phyloP scores from a whole-genome alignment of 805 yeast genomes.

The Clavispora asparagi region DNA sequence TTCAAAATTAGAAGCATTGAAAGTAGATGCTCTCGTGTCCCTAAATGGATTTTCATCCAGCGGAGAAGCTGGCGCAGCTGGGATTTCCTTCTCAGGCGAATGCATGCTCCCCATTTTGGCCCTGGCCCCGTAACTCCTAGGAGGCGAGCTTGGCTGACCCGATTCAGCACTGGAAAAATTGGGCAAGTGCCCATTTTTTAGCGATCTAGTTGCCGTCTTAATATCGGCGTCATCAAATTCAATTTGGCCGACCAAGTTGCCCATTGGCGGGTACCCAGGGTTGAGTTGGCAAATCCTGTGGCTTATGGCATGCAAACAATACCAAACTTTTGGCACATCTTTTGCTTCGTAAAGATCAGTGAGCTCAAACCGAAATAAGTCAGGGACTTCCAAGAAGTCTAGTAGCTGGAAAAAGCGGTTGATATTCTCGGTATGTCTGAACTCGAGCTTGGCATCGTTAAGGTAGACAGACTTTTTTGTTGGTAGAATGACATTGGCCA shows the following conservation, averaged over 20 bases:
- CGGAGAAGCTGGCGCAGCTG: no score
- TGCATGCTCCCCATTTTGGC: constrained; percentile 11
- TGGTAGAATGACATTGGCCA: constrained; percentile 70
- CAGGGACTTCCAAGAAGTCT: constrained; percentile 71
- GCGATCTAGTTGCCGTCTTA: constrained; percentile 60
- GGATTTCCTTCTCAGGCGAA: constrained; percentile 1
- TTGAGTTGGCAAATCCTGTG: constrained; percentile 60
- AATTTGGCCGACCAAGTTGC: constrained; percentile 55
- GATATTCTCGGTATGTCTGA: constrained; percentile 90
- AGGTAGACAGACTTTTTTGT: constrained; percentile 51
- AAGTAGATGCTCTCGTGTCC: not conserved
- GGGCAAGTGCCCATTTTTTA: constrained; percentile 66
- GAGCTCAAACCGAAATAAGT: constrained; percentile 81
- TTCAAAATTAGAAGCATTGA: not conserved
- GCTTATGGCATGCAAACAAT: constrained; percentile 85
- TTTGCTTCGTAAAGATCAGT: constrained; percentile 91
- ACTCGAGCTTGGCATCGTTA: constrained; percentile 57
- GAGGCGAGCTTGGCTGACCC: constrained; percentile 14
- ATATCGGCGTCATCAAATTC: constrained; percentile 68
- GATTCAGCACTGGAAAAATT: constrained; percentile 53
- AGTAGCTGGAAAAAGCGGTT: constrained; percentile 72
- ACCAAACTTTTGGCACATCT: constrained; percentile 88
- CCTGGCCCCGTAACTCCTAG: constrained; percentile 14
- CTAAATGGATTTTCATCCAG: constrained; percentile 5
- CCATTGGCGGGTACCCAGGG: constrained; percentile 52